Conservation (phyloP, 129 eudicot species). For the Pittosporum tobira region DNA sequence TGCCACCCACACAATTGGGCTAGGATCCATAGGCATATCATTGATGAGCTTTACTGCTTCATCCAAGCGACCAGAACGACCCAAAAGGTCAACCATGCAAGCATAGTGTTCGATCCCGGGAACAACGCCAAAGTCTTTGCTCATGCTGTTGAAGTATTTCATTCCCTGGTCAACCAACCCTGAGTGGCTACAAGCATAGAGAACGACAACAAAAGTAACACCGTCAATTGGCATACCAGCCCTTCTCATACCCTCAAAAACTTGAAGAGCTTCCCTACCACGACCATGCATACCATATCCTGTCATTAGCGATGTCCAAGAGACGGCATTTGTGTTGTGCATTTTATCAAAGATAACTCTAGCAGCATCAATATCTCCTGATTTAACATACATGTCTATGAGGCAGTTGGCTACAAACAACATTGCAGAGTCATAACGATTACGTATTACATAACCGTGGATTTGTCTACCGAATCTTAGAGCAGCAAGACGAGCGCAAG, state of each 20-base stretch:
- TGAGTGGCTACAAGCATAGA: conserved; percentile 90
- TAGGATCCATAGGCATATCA: conserved; percentile 78
- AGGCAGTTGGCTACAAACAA: conserved; percentile 62
- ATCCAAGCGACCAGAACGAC: conserved; percentile 69
- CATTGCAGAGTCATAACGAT: conserved; percentile 37
- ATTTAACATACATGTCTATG: conserved; percentile 82
- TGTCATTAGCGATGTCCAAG: conserved; percentile 82
- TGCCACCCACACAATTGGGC: conserved; percentile 66
- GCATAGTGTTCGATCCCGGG: conserved; percentile 82
- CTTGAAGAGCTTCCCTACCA: conserved; percentile 55
- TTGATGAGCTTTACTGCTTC: conserved; percentile 61
- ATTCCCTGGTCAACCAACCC: conserved; percentile 67
- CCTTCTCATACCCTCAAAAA: conserved; percentile 52
- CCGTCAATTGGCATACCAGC: conserved; percentile 53
- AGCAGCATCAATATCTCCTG: conserved; percentile 71
- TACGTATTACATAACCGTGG: conserved; percentile 57
- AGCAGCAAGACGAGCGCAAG: conserved; percentile 68
- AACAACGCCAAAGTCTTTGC: conserved; percentile 39
- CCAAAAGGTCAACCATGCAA: conserved; percentile 76
- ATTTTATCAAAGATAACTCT: conserved; percentile 52
- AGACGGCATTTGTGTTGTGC: conserved; percentile 51
- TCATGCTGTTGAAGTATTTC: conserved; percentile 51
- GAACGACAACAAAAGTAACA: conserved; percentile 63
- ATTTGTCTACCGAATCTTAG: conserved; percentile 58
- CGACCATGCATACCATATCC: conserved; percentile 87